A percentile compares a stretch with the other conserved stretches of the same genome.
phyloP scores from a whole-genome alignment of 2,329 filamentous ascomycete genomes.

The Hypoxylon sp. region DNA sequence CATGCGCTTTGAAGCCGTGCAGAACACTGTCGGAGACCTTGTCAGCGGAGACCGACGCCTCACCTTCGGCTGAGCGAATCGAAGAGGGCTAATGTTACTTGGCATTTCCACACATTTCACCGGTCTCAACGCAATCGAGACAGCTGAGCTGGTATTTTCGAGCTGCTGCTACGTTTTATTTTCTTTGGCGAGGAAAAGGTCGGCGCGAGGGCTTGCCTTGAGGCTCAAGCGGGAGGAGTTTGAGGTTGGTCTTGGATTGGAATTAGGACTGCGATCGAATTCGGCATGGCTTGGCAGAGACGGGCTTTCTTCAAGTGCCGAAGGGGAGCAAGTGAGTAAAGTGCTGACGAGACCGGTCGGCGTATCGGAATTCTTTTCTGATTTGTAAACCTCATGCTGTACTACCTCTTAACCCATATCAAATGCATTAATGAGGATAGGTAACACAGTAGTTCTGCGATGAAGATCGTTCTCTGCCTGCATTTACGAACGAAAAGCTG shows the following conservation, averaged over 20 bases:
- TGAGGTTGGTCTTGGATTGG: background rate
- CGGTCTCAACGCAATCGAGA: background rate
- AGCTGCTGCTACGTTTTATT: background rate
- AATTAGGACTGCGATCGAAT: background rate
- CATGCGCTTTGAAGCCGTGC: slow-evolving; percentile 52
- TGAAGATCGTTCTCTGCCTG: background rate
- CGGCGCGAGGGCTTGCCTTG: background rate
- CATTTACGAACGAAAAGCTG: background rate
- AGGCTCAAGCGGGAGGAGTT: background rate
- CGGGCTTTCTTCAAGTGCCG: slow-evolving; percentile 29
- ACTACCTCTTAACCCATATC: background rate
- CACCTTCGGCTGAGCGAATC: slow-evolving; percentile 18
- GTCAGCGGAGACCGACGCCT: slow-evolving; percentile 29
- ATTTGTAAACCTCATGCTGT: background rate
- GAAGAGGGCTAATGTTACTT: background rate
- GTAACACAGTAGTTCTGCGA: background rate
- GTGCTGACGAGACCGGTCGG: background rate
- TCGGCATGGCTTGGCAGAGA: slow-evolving; percentile 16
- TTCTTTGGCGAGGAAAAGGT: background rate
- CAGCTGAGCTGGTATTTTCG: background rate
- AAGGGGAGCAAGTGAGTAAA: background rate
- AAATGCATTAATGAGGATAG: background rate
- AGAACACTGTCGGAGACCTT: slow-evolving; percentile 18
- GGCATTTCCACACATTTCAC: background rate
- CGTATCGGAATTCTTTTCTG: background rate